Evolutionary conservation across 78 protist species (phyloP).

Genomic region (Bigelowiella natans): DNA sequence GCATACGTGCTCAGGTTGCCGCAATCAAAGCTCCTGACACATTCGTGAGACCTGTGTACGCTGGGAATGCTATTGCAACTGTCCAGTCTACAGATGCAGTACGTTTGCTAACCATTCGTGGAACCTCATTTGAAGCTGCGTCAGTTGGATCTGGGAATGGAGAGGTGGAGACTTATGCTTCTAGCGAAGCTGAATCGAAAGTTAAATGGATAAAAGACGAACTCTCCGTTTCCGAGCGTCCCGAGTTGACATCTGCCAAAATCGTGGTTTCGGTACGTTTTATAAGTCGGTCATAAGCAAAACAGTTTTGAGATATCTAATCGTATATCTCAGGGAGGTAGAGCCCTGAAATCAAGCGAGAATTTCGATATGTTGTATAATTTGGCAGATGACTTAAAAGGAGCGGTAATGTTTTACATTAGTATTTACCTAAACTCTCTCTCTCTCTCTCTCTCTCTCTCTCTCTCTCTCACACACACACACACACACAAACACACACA

Average conservation of each 20-base stretch:
- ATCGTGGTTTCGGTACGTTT: slow-evolving; percentile 29
- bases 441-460: background rate
- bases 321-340: slow-evolving; percentile 88
- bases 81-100: slow-evolving; percentile 67
- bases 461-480: background rate
- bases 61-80: slow-evolving; percentile 90
- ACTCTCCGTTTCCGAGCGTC: slow-evolving; percentile 68
- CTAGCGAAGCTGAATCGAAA: background rate
- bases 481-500: background rate
- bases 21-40: slow-evolving; percentile 56
- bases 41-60: slow-evolving; percentile 87
- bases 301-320: background rate
- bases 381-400: slow-evolving; percentile 80
- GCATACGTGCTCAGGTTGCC: slow-evolving; percentile 43
- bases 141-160: background rate
- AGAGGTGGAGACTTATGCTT: background rate
- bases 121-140: slow-evolving; percentile 65
- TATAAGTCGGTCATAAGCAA: background rate
- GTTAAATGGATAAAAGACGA: slow-evolving; percentile 39
- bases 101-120: slow-evolving; percentile 72
- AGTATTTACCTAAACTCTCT: background rate
- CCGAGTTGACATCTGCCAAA: slow-evolving; percentile 75
- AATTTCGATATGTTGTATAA: slow-evolving; percentile 79
- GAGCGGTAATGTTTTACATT: slow-evolving; percentile 27
- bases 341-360: slow-evolving; percentile 81